These are phyloP conservation scores for Cupressus sempervirens DNA, from an alignment of 75 land plant species.

Conservation along the genomic window DNA sequence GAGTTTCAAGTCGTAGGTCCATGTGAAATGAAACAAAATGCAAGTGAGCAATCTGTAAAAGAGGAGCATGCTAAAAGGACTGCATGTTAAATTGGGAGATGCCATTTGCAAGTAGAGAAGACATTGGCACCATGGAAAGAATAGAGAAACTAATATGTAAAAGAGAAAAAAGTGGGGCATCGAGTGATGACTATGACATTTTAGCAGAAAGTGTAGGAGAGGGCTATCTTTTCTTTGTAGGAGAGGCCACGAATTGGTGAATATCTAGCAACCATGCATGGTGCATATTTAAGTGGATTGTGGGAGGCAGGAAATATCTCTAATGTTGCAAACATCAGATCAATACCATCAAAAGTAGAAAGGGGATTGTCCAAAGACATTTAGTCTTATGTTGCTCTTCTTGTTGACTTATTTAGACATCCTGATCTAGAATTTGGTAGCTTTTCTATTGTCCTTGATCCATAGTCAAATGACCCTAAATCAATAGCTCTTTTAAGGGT, in stretches of 20 bases:
- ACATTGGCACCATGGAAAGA: too few species aligned
- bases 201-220: conserved; percentile 96
- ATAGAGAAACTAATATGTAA: too few species aligned
- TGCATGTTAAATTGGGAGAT: too few species aligned
- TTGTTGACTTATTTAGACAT: conserved; percentile 85
- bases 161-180: too few species aligned
- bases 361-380: conserved; percentile 64
- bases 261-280: conserved; percentile 99
- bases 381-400: conserved; percentile 68
- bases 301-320: conserved; percentile 91
- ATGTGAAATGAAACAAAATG: too few species aligned
- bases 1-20: too few species aligned
- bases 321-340: conserved; percentile 53
- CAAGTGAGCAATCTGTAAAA: too few species aligned
- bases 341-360: conserved; percentile 45
- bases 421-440: conserved; percentile 96
- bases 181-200: conserved; percentile 98
- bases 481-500: conserved; percentile 78
- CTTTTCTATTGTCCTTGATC: conserved; percentile 75
- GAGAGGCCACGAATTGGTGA: conserved; percentile 93
- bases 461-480: conserved; percentile 53
- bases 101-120: too few species aligned
- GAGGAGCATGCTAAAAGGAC: too few species aligned
- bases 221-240: conserved; percentile 92
- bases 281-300: conserved; percentile 85